A percentile compares a stretch with the other conserved stretches of the same genome.
These are phyloP conservation scores for Saturnispora mendoncae DNA, from an alignment of 805 yeast species.

Conservation along the genomic window DNA sequence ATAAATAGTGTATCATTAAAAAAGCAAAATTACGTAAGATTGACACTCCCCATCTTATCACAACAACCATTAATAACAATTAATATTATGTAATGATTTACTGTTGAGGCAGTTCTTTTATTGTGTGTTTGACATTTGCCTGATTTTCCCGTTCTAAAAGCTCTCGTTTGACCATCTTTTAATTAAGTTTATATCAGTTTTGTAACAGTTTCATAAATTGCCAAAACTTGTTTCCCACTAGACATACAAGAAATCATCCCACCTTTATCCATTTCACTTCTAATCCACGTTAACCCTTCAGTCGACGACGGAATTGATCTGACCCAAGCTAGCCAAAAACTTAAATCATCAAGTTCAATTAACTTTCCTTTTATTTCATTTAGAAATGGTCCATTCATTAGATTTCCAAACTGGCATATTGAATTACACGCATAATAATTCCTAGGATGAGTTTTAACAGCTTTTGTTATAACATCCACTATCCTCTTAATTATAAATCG, in stretches of 20 bases:
- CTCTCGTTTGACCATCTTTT: too few relatives aligned
- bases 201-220: too few relatives aligned
- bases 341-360: slow-evolving; percentile 8
- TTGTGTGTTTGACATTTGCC: too few relatives aligned
- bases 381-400: not conserved
- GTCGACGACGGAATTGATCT: not conserved
- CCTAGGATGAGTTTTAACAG: slow-evolving; percentile 34
- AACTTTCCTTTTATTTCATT: not conserved
- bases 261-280: not conserved
- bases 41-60: too few relatives aligned
- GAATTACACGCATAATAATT: slow-evolving; percentile 44
- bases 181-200: too few relatives aligned
- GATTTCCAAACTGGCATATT: slow-evolving; percentile 18
- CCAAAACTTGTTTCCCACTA: not conserved
- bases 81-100: too few relatives aligned
- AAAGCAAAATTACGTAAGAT: not conserved
- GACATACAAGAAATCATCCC: not conserved
- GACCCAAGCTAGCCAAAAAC: slow-evolving; percentile 10
- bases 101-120: too few relatives aligned
- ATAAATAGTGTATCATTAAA: not conserved
- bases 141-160: too few relatives aligned
- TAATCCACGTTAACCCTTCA: not conserved
- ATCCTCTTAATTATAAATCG: not conserved
- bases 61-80: too few relatives aligned
- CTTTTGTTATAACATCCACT: slow-evolving; percentile 11